phyloP scores from a whole-genome alignment of 2,329 filamentous ascomycete species.

The Aspergillus sp. region DNA sequence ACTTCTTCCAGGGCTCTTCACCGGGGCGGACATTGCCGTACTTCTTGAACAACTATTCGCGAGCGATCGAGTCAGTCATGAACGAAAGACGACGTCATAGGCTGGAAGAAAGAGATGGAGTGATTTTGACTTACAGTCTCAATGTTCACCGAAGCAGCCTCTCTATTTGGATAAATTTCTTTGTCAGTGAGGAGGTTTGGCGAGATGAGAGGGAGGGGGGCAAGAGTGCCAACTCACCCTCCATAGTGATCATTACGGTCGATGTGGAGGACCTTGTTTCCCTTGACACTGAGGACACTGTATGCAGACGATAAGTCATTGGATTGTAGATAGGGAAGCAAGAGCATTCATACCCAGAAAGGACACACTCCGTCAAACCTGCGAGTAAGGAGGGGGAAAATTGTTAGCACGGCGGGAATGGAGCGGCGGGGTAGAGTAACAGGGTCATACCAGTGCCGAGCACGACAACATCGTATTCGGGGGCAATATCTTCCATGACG shows the following conservation, averaged over 20 bases:
- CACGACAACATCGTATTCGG: conserved; percentile 98
- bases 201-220: conserved; percentile 15
- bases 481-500: conserved; percentile 94
- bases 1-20: conserved; percentile 96
- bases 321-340: conserved; percentile 12
- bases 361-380: conserved; percentile 98
- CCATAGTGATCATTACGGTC: conserved; percentile 98
- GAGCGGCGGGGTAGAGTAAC: conserved; percentile 38
- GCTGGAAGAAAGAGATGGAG: background rate
- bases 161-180: conserved; percentile 52
- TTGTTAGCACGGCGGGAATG: conserved; percentile 30
- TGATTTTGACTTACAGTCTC: conserved; percentile 66
- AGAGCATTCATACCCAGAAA: conserved; percentile 73
- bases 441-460: conserved; percentile 81
- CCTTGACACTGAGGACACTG: conserved; percentile 95
- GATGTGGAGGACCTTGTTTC: conserved; percentile 98
- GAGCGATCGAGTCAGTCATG: conserved; percentile 29
- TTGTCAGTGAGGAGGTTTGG: conserved; percentile 28
- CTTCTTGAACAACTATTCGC: conserved; percentile 85
- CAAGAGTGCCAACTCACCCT: conserved; percentile 63
- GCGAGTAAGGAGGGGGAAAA: conserved; percentile 18
- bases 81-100: conserved; percentile 8
- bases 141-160: conserved; percentile 95
- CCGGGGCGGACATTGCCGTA: conserved; percentile 78
- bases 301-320: conserved; percentile 19